Conservation (phyloP, 768 basidiomycete species). For the Russula dissimulans region DNA sequence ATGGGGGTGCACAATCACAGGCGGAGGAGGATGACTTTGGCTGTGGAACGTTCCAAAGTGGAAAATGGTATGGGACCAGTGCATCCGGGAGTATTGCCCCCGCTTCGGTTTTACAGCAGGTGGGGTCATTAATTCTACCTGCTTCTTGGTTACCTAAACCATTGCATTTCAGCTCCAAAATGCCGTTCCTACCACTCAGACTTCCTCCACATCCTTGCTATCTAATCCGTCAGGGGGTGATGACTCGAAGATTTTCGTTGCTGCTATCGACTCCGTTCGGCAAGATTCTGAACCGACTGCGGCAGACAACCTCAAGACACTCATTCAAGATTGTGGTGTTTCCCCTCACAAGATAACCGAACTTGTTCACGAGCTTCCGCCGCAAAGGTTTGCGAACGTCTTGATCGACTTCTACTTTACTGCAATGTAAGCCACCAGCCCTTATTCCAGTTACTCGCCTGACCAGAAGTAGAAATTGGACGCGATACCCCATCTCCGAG, state of each 20-base stretch:
- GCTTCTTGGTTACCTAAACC: background rate
- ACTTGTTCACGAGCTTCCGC: constrained; percentile 81
- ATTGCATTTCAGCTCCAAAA: constrained; percentile 38
- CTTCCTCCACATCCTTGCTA: constrained; percentile 7
- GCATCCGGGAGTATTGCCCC: constrained; percentile 79
- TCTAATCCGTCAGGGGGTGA: constrained; percentile 19
- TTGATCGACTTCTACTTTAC: constrained; percentile 78
- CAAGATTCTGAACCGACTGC: constrained; percentile 42
- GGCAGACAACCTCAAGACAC: constrained; percentile 72
- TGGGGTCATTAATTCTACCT: constrained; percentile 23
- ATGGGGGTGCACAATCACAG: constrained; percentile 64
- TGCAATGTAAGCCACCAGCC: constrained; percentile 43
- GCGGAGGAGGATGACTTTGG: constrained; percentile 69
- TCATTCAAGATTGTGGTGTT: constrained; percentile 90
- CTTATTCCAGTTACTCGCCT: constrained; percentile 10
- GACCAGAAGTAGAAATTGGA: constrained; percentile 63
- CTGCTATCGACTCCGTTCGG: constrained; percentile 34
- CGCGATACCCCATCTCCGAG: constrained; percentile 86
- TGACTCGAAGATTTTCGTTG: constrained; percentile 24
- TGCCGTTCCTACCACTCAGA: constrained; percentile 35
- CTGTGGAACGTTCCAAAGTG: constrained; percentile 71
- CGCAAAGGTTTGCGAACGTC: constrained; percentile 60
- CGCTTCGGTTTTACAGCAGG: constrained; percentile 72
- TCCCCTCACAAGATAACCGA: constrained; percentile 86
- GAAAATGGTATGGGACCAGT: constrained; percentile 79